Evolutionary conservation across 257 asterid genomes (phyloP), one percentile per base, ranked within the genome.

Genomic region (Solanum infundibuliforme): DNA sequence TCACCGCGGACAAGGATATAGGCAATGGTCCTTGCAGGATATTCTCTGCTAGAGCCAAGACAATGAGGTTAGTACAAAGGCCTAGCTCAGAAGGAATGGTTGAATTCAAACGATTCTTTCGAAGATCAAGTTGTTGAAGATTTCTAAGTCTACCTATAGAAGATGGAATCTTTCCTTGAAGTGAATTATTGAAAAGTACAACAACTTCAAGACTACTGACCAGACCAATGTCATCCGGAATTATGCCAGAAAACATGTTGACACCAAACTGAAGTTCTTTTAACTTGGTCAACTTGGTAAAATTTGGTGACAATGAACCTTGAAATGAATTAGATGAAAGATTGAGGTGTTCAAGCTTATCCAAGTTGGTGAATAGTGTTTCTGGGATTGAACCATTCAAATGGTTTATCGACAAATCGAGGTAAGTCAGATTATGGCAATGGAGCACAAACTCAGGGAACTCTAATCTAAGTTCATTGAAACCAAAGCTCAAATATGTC

Each of bases 391-490:
- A 55, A 20, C 65, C 65, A 55, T 55, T 55, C 65, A 55, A 18
- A 55, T 55, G 65, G 65, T 55, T 55, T 2, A 55, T 3, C 1
- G 25, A 55, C 65, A 55, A 55, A 55, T 55, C 65, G 65, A 55
- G 65, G 65, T 20, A 55, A 6, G 65, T 55, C 65, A 55, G 65
- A 55, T 55, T 55, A 55, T 55, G 25, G 65, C 65, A 55, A 55
- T 0, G 0, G 25, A 55, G 65, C 0, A 55, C 65, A 55, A 55
- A 55, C 0, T 55, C 65, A 55, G 65, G 65, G 25, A 55, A 55
- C 0, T 18, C 65, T 20, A 55, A 55, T 55, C 0, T 3, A 0
- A 55, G 65, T 20, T 55, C 25, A 55, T 55, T 55, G 25, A 0
- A 55, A 55, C 65, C 25, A 55, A 55, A 55, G 25, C 25, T 55